A percentile compares a stretch with the other conserved stretches of the same genome.
Conservation (phyloP, 441 rosid genomes). For the Corymbia citriodora region DNA sequence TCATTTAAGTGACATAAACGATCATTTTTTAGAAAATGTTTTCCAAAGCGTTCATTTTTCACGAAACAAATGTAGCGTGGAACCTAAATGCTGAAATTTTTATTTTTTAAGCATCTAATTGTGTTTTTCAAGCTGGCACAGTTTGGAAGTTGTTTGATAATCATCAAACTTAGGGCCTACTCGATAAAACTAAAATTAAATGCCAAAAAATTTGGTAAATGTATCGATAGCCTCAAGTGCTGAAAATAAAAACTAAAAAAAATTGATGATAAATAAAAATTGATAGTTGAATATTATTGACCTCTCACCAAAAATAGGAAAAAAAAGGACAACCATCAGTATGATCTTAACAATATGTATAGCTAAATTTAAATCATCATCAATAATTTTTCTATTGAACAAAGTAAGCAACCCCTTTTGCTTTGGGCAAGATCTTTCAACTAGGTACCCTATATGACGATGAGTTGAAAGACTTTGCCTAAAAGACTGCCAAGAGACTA, state of each 20-base stretch:
- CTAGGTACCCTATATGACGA: too few species aligned
- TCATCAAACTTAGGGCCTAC: background rate
- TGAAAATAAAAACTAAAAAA: background rate
- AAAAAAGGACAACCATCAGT: background rate
- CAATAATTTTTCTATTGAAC: background rate
- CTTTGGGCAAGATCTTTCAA: too few species aligned
- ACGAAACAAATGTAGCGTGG: rapidly evolving
- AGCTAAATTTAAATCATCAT: background rate
- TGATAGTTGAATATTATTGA: background rate
- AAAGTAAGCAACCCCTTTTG: background rate
- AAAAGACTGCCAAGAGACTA: too few species aligned
- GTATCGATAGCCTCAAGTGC: background rate
- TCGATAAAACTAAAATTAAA: background rate
- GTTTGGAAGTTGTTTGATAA: too few species aligned
- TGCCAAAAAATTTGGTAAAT: background rate
- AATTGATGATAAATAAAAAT: background rate
- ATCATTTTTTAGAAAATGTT: rapidly evolving
- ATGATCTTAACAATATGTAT: background rate
- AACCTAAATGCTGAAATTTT: background rate
- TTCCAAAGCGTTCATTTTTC: rapidly evolving
- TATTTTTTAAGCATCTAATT: too few species aligned
- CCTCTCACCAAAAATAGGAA: background rate
- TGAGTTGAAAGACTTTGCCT: too few species aligned
- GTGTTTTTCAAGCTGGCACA: too few species aligned
- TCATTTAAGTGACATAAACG: background rate